A percentile compares a stretch with the other conserved stretches of the same genome.
Conservation (phyloP, 2,329 filamentous ascomycete species). For the Aspergillus spinulosporus region DNA sequence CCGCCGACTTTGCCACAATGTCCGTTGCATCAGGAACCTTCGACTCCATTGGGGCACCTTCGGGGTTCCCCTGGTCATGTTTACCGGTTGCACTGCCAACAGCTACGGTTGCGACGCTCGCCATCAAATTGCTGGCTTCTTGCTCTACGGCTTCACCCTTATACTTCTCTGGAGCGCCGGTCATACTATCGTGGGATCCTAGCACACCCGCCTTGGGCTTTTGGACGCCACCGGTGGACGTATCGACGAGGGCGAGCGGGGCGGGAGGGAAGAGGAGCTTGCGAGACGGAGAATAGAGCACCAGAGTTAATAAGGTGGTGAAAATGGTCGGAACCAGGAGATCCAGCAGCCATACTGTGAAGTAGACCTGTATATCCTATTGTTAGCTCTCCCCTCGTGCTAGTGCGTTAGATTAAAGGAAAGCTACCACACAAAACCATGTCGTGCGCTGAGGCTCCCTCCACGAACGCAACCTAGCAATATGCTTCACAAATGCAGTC, state of each 20-base stretch:
- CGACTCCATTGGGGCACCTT: constrained; percentile 52
- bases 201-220: constrained; percentile 74
- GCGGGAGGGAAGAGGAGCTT: constrained; percentile 69
- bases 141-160: constrained; percentile 82
- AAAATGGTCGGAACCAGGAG: constrained; percentile 63
- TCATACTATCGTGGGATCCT: constrained; percentile 73
- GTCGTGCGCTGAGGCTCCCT: constrained; percentile 68
- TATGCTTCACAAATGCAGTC: constrained; percentile 69
- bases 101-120: constrained; percentile 70
- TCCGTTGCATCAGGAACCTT: constrained; percentile 63
- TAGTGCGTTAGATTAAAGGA: too few species aligned
- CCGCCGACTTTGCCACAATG: constrained; percentile 55
- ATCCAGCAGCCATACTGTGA: constrained; percentile 70
- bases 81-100: constrained; percentile 62
- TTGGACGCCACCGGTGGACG: constrained; percentile 70
- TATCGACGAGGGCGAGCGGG: constrained; percentile 70
- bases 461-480: constrained; percentile 77
- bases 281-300: constrained; percentile 65
- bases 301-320: constrained; percentile 62
- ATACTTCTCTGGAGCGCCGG: constrained; percentile 78
- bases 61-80: constrained; percentile 68
- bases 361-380: constrained; percentile 46
- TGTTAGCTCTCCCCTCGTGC: not conserved
- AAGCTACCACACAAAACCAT: constrained; percentile 59
- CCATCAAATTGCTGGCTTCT: constrained; percentile 79